phyloP scores from a whole-genome alignment of 2,329 filamentous ascomycete genomes.

The Monilinia aucupariae region DNA sequence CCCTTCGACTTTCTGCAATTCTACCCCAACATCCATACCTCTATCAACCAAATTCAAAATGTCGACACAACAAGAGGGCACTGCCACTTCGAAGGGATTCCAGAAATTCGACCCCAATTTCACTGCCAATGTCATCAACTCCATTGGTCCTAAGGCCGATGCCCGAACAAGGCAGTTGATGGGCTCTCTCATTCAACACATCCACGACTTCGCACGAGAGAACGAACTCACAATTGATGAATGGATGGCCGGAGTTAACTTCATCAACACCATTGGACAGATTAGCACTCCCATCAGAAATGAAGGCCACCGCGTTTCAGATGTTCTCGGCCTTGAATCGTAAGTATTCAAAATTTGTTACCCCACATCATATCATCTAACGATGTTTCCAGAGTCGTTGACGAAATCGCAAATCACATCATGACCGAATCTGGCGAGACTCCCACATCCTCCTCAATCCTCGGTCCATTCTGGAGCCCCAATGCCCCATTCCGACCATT shows the following conservation, averaged over 20 bases:
- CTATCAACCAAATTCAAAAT: background rate
- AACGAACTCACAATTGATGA: constrained; percentile 71
- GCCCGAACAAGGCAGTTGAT: constrained; percentile 61
- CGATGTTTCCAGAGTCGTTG: constrained; percentile 47
- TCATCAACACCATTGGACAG: constrained; percentile 69
- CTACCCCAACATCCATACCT: background rate
- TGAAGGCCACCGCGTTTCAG: constrained; percentile 67
- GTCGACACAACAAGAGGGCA: constrained; percentile 12
- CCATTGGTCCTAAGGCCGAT: constrained; percentile 64
- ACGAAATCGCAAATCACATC: constrained; percentile 42
- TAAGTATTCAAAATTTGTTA: constrained; percentile 38
- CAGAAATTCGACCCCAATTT: constrained; percentile 66
- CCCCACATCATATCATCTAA: constrained; percentile 3
- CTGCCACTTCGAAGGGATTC: constrained; percentile 4
- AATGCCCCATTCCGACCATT: constrained; percentile 66
- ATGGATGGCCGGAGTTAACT: constrained; percentile 70
- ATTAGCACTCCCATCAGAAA: constrained; percentile 61
- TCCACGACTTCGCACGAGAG: constrained; percentile 75
- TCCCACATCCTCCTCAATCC: constrained; percentile 58
- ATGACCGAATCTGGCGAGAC: constrained; percentile 23
- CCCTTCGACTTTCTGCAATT: background rate
- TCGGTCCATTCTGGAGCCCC: constrained; percentile 79
- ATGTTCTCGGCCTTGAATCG: constrained; percentile 70
- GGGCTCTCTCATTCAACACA: constrained; percentile 58
- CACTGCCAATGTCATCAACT: constrained; percentile 66